Evolutionary conservation across 331 rosid species (phyloP).

Genomic region (Erythrophleum ivorense): DNA sequence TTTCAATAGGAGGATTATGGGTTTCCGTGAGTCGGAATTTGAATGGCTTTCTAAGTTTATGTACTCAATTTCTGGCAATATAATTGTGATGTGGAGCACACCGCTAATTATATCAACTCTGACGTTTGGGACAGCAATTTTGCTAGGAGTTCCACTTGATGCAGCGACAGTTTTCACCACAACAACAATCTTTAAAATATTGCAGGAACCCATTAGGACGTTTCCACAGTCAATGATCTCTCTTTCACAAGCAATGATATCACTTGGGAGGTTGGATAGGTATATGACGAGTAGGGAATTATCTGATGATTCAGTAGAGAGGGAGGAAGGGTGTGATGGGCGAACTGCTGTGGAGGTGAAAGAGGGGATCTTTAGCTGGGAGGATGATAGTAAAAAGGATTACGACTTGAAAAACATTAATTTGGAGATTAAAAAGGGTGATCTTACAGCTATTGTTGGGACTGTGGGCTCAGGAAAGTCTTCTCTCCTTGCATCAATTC

Average conservation of each 20-base stretch:
- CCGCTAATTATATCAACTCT: slow-evolving; percentile 69
- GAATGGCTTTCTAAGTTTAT: slow-evolving; percentile 81
- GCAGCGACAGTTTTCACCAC: slow-evolving; percentile 88
- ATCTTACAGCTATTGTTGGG: slow-evolving; percentile 85
- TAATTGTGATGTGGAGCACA: slow-evolving; percentile 78
- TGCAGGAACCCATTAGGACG: slow-evolving; percentile 85
- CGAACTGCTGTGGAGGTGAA: slow-evolving; percentile 61
- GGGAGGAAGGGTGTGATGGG: slow-evolving; percentile 58
- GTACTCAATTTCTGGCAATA: slow-evolving; percentile 64
- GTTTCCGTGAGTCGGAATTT: slow-evolving; percentile 65
- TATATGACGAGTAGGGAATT: slow-evolving; percentile 81
- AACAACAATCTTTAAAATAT: slow-evolving; percentile 72
- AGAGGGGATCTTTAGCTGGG: slow-evolving; percentile 83
- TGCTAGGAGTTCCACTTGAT: slow-evolving; percentile 69
- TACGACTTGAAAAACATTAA: slow-evolving; percentile 63
- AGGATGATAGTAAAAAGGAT: slow-evolving; percentile 61
- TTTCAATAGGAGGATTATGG: slow-evolving; percentile 69
- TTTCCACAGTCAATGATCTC: slow-evolving; percentile 90
- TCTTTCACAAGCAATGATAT: slow-evolving; percentile 85
- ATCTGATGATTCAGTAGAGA: slow-evolving; percentile 56
- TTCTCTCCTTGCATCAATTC: slow-evolving; percentile 83
- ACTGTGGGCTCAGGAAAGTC: slow-evolving; percentile 92
- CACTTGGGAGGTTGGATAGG: slow-evolving; percentile 81
- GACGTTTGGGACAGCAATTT: slow-evolving; percentile 74
- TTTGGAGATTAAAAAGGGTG: slow-evolving; percentile 66